A percentile compares a stretch with the other conserved stretches of the same genome.
Conservation (phyloP, 176 grass and related monocot species). For the Eremochloa ophiuroides region DNA sequence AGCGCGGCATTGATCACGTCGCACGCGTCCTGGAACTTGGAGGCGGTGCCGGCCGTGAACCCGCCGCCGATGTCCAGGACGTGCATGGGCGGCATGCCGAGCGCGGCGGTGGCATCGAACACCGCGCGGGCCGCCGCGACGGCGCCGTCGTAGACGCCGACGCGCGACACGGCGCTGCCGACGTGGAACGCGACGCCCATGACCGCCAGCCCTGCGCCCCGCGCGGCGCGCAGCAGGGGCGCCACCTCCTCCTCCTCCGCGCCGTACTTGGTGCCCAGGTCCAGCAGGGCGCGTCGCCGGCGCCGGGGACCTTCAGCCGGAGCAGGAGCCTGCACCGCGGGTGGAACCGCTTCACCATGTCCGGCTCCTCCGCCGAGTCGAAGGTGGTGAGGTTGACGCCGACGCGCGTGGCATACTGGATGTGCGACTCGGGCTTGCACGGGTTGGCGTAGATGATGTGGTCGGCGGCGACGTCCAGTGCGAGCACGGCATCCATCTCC, state of each 20-base stretch:
- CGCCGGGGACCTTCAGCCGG: conserved; percentile 29
- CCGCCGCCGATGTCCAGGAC: conserved; percentile 36
- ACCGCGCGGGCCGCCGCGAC: not conserved
- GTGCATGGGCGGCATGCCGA: conserved; percentile 32
- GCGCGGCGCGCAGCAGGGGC: conserved; percentile 9
- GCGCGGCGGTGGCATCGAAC: not conserved
- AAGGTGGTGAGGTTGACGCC: conserved; percentile 40
- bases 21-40: not conserved
- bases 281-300: not conserved
- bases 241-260: conserved; percentile 18
- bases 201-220: not conserved
- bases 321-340: conserved; percentile 26
- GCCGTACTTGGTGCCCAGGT: conserved; percentile 28
- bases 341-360: conserved; percentile 26
- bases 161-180: not conserved
- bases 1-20: not conserved
- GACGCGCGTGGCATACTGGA: conserved; percentile 12
- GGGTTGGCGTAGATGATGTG: conserved; percentile 39
- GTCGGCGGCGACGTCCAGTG: not conserved
- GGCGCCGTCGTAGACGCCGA: conserved; percentile 6
- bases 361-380: conserved; percentile 29
- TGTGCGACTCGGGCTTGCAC: conserved; percentile 37
- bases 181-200: conserved; percentile 36
- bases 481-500: conserved; percentile 35
- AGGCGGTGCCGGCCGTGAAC: not conserved